phyloP scores from a whole-genome alignment of 1,284 basidiomycete species.

The Acaromyces ingoldii region DNA sequence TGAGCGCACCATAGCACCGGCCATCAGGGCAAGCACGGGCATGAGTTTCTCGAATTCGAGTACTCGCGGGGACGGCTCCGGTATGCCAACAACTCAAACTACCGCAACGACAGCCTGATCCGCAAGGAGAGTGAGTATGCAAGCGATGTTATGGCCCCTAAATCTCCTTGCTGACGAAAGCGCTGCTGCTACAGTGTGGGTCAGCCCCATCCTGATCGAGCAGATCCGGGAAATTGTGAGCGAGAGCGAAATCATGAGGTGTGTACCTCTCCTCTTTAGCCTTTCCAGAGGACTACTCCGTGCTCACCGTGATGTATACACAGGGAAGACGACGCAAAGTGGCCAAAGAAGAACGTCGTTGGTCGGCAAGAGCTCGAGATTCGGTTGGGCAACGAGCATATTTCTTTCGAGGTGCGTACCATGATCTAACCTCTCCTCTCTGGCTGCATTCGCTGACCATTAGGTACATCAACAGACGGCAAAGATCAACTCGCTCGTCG shows the following conservation, averaged over 20 bases:
- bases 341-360: constrained; percentile 98
- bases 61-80: constrained; percentile 90
- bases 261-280: constrained; percentile 35
- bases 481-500: constrained; percentile 92
- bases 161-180: background rate
- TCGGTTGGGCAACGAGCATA: constrained; percentile 87
- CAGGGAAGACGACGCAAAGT: constrained; percentile 94
- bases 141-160: background rate
- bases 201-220: constrained; percentile 81
- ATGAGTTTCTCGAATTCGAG: constrained; percentile 88
- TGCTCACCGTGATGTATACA: background rate
- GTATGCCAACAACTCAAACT: constrained; percentile 99
- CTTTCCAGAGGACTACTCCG: background rate
- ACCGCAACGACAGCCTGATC: constrained; percentile 92
- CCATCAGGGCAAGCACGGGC: constrained; percentile 48
- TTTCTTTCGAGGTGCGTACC: constrained; percentile 87
- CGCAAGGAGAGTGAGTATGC: constrained; percentile 83
- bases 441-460: too few relatives aligned
- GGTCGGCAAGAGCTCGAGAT: constrained; percentile 97
- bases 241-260: constrained; percentile 92
- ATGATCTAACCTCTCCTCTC: too few relatives aligned
- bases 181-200: constrained; percentile 72
- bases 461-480: constrained; percentile 65
- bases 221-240: constrained; percentile 94
- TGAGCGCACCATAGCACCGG: constrained; percentile 26